Conservation (phyloP, 2,329 filamentous ascomycete genomes). For the Beauveria caledonica region DNA sequence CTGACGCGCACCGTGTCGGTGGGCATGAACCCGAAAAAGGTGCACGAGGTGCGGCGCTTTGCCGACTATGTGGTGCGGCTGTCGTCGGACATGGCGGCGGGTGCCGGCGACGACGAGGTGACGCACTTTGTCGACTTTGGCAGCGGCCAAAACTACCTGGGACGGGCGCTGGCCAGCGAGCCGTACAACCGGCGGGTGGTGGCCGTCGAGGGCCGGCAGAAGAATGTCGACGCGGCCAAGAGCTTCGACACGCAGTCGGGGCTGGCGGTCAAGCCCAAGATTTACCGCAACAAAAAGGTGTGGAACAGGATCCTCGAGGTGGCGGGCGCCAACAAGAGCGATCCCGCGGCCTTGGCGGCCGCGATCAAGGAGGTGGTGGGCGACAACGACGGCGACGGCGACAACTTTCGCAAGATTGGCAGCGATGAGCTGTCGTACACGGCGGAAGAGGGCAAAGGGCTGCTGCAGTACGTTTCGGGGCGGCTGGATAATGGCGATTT, state of each 20-base stretch:
- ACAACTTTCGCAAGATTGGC: constrained; percentile 12
- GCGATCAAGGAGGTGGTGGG: constrained; percentile 27
- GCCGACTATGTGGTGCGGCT: constrained; percentile 69
- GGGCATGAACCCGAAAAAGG: constrained; percentile 94
- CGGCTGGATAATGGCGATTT: constrained; percentile 67
- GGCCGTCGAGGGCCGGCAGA: constrained; percentile 79
- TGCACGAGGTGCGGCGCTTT: constrained; percentile 88
- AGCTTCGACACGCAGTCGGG: constrained; percentile 77
- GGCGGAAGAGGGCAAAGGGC: constrained; percentile 54
- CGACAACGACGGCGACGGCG: constrained; percentile 20
- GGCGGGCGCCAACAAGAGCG: constrained; percentile 25
- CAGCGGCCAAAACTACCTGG: constrained; percentile 93
- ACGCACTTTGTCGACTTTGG: constrained; percentile 94
- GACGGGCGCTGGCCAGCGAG: constrained; percentile 72
- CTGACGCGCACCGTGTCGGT: constrained; percentile 66
- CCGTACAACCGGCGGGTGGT: constrained; percentile 84
- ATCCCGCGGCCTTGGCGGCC: constrained; percentile 29
- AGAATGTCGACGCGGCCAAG: constrained; percentile 80
- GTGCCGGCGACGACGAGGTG: constrained; percentile 45
- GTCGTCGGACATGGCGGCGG: constrained; percentile 46
- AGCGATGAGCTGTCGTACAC: constrained; percentile 37
- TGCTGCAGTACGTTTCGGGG: constrained; percentile 71
- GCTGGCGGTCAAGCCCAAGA: constrained; percentile 61
- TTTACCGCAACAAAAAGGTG: constrained; percentile 77
- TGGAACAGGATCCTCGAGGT: constrained; percentile 47